Evolutionary conservation across 2,329 filamentous ascomycete genomes (phyloP).

Genomic region (Periconia macrospinosa): DNA sequence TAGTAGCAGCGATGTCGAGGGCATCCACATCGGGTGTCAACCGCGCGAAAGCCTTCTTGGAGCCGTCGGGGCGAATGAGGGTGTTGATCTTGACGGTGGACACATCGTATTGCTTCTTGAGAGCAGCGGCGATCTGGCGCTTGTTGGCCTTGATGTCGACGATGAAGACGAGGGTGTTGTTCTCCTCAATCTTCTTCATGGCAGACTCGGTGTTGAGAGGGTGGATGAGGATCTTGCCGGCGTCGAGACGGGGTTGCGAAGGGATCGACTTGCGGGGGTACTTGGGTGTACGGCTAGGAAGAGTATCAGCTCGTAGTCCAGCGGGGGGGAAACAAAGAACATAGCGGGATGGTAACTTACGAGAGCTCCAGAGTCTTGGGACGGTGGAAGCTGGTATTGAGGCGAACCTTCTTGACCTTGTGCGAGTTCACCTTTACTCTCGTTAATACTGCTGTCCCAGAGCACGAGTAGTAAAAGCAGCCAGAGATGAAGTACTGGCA

Average conservation of each 20-base stretch:
- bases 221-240: constrained; percentile 98
- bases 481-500: constrained; percentile 57
- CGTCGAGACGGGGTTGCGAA: constrained; percentile 87
- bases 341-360: constrained; percentile 14
- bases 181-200: constrained; percentile 99
- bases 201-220: constrained; percentile 98
- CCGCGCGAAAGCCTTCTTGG: constrained; percentile 98
- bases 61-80: constrained; percentile 93
- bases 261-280: constrained; percentile 96
- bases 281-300: constrained; percentile 72
- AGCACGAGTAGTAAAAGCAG: constrained; percentile 50
- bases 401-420: constrained; percentile 90
- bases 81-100: constrained; percentile 99
- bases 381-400: constrained; percentile 93
- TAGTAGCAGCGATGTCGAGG: constrained; percentile 98
- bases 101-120: constrained; percentile 99
- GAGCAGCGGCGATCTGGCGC: constrained; percentile 95
- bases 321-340: neutral
- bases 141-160: constrained; percentile 93
- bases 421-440: constrained; percentile 67
- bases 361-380: constrained; percentile 95
- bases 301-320: neutral
- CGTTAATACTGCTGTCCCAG: constrained; percentile 40
- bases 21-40: constrained; percentile 96
- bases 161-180: constrained; percentile 99